Percentiles rank a stretch among this genome's conserved stretches.
phyloP scores from a whole-genome alignment of 2,329 filamentous ascomycete species.

The Hirsutella thompsonii region DNA sequence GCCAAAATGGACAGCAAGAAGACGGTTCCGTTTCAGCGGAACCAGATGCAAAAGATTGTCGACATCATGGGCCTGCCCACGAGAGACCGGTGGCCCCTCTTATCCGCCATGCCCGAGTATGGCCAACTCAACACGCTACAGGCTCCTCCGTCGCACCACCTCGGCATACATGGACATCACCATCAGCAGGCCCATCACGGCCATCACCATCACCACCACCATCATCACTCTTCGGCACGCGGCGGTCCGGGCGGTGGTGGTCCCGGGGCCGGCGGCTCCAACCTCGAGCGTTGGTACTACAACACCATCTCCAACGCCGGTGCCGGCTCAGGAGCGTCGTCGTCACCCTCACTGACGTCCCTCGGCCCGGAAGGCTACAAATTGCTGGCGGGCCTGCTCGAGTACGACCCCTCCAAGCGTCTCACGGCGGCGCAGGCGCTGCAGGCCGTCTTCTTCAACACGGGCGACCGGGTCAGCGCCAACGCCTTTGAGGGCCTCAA shows the following conservation, averaged over 20 bases:
- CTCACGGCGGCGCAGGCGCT: conserved; percentile 80
- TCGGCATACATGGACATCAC: conserved; percentile 21
- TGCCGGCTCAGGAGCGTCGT: conserved; percentile 17
- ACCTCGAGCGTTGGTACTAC: conserved; percentile 72
- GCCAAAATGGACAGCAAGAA: conserved; percentile 99
- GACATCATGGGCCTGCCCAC: conserved; percentile 88
- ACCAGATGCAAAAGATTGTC: conserved; percentile 98
- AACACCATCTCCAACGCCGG: conserved; percentile 49
- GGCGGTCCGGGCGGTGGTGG: conserved; percentile 3
- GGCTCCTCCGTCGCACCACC: conserved; percentile 32
- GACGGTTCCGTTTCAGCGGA: conserved; percentile 90
- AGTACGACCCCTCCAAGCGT: conserved; percentile 85
- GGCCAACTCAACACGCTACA: conserved; percentile 50
- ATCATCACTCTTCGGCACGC: conserved; percentile 9
- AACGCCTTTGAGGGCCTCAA: conserved; percentile 90
- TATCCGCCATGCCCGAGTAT: conserved; percentile 81
- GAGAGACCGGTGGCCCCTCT: conserved; percentile 77
- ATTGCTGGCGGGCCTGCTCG: conserved; percentile 67
- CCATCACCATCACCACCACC: conserved; percentile 17
- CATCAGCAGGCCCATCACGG: conserved; percentile 13
- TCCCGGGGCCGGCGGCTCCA: conserved; percentile 19
- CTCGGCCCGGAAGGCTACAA: conserved; percentile 70
- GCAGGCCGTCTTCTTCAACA: conserved; percentile 80
- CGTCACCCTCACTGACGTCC: conserved; percentile 32
- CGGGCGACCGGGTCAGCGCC: conserved; percentile 56